A percentile compares a stretch with the other conserved stretches of the same genome.
Evolutionary conservation across 148 eudicot genomes (phyloP).

Genomic region (Vaccinium corymbosum): DNA sequence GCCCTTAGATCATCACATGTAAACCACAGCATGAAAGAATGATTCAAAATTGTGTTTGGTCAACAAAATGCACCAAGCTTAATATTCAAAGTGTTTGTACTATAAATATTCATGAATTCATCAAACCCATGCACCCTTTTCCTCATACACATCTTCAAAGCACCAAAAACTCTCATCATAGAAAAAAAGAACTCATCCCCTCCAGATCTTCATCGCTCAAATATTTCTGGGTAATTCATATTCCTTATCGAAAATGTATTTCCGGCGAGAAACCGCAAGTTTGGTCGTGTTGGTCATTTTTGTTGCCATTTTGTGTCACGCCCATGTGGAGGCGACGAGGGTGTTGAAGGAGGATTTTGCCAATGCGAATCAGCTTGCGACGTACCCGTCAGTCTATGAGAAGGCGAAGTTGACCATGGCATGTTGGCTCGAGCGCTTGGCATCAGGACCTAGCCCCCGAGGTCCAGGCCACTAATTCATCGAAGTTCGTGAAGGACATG

Average conservation of each 20-base stretch:
- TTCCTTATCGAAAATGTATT: slow-evolving; percentile 3
- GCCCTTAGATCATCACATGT: no score
- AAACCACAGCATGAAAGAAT: neutral
- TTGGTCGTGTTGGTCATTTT: slow-evolving; percentile 9
- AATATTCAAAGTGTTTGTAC: neutral
- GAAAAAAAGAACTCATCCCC: neutral
- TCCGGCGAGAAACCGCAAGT: neutral
- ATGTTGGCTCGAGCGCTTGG: slow-evolving; percentile 18
- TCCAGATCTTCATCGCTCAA: neutral
- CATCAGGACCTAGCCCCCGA: slow-evolving; percentile 23
- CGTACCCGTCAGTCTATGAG: neutral
- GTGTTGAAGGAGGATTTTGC: slow-evolving; percentile 13
- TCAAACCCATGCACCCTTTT: neutral
- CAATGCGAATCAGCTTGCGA: neutral
- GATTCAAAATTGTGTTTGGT: neutral
- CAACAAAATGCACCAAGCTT: neutral
- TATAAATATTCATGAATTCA: neutral
- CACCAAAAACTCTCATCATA: neutral
- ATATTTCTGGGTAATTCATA: neutral
- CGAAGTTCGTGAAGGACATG: neutral
- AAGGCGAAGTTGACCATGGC: slow-evolving; percentile 17
- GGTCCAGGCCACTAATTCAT: slow-evolving; percentile 22
- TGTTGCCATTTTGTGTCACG: neutral
- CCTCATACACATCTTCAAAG: neutral
- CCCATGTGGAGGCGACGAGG: slow-evolving; percentile 14